phyloP scores from a whole-genome alignment of 768 basidiomycete genomes.

The Termitomyces sp. region DNA sequence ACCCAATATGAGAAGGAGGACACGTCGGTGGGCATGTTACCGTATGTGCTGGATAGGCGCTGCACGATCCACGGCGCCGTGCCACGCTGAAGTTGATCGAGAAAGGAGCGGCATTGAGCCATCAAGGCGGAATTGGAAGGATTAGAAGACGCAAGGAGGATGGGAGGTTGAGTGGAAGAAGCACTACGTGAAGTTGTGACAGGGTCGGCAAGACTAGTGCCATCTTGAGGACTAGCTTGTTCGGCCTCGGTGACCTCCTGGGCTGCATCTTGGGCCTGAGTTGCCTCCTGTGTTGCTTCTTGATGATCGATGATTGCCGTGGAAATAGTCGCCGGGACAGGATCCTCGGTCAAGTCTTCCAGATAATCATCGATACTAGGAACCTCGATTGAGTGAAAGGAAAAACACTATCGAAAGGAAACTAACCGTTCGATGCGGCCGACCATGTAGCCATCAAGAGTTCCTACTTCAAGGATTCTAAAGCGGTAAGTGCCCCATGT shows the following conservation, averaged over 20 bases:
- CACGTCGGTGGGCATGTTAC: constrained; percentile 69
- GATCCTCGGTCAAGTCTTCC: constrained; percentile 24
- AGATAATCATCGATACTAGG: constrained; percentile 21
- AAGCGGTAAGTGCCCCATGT: constrained; percentile 66
- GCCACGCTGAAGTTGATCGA: constrained; percentile 47
- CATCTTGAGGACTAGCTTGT: neutral
- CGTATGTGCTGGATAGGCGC: constrained; percentile 73
- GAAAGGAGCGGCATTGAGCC: constrained; percentile 35
- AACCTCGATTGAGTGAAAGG: neutral
- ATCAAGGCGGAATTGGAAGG: constrained; percentile 49
- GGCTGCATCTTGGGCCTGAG: neutral
- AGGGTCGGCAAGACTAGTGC: constrained; percentile 4
- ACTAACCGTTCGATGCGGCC: constrained; percentile 63
- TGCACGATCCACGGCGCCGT: constrained; percentile 93
- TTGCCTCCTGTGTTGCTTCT: neutral
- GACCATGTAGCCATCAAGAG: constrained; percentile 86
- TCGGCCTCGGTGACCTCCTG: neutral
- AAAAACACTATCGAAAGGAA: neutral
- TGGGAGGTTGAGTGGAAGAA: constrained; percentile 8
- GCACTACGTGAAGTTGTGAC: neutral
- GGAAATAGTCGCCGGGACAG: neutral
- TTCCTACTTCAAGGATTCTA: constrained; percentile 77
- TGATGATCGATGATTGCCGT: constrained; percentile 4
- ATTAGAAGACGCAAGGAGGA: constrained; percentile 15
- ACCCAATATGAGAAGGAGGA: constrained; percentile 85